Percentiles rank a stretch among this genome's conserved stretches.
These are phyloP conservation scores for Candida silvicultrix DNA, from an alignment of 805 yeast species.

Conservation along the genomic window DNA sequence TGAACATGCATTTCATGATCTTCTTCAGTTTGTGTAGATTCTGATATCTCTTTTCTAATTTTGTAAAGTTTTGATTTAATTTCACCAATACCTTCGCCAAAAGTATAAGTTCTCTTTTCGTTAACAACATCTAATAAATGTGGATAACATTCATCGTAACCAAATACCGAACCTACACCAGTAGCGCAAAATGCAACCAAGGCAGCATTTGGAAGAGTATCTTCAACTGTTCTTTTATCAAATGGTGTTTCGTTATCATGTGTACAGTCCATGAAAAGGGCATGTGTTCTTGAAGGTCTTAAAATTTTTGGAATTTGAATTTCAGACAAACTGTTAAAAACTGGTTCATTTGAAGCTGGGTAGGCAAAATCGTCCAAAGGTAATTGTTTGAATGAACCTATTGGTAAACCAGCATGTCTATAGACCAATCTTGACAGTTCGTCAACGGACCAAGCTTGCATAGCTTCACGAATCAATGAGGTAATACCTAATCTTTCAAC, in stretches of 20 bases:
- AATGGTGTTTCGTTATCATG: slow-evolving; percentile 91
- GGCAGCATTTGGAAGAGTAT: slow-evolving; percentile 92
- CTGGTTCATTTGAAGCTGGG: slow-evolving; percentile 37
- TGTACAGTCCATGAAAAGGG: slow-evolving; percentile 95
- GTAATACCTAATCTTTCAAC: slow-evolving; percentile 89
- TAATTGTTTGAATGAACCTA: slow-evolving; percentile 81
- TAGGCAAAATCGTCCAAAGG: slow-evolving; percentile 72
- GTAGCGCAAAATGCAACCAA: slow-evolving; percentile 88
- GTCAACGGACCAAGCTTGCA: slow-evolving; percentile 89
- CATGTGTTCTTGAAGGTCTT: slow-evolving; percentile 76
- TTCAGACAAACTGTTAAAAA: slow-evolving; percentile 41
- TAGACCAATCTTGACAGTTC: slow-evolving; percentile 85
- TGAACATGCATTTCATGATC: slow-evolving; percentile 93
- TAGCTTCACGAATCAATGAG: slow-evolving; percentile 89
- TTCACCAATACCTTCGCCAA: slow-evolving; percentile 59
- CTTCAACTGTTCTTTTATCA: slow-evolving; percentile 89
- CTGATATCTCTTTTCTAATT: slow-evolving; percentile 52
- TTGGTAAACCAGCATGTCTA: slow-evolving; percentile 91
- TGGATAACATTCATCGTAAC: slow-evolving; percentile 91
- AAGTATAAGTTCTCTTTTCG: slow-evolving; percentile 61
- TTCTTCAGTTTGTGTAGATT: slow-evolving; percentile 34
- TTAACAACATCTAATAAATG: slow-evolving; percentile 70
- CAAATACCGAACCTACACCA: slow-evolving; percentile 91
- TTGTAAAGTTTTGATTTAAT: slow-evolving; percentile 58
- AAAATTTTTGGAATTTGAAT: slow-evolving; percentile 62